phyloP scores from a whole-genome alignment of 2,329 filamentous ascomycete species.

The Ascochyta pisi region DNA sequence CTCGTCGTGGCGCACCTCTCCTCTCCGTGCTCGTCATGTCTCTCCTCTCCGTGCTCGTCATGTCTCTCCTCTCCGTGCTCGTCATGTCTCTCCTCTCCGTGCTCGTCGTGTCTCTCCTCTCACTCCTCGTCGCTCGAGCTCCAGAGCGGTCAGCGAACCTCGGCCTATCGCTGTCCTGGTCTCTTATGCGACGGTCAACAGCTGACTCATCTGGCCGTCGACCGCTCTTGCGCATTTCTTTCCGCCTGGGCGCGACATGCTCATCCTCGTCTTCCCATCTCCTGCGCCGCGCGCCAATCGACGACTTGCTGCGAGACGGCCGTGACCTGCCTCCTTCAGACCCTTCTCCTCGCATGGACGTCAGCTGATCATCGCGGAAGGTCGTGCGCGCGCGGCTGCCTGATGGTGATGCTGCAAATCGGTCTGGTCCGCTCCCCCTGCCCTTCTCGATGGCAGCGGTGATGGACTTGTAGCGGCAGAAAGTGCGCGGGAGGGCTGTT shows the following conservation, averaged over 20 bases:
- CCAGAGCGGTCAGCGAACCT: neutral
- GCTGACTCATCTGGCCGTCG: slow-evolving; percentile 6
- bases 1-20: slow-evolving; percentile 3
- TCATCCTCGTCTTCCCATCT: slow-evolving; percentile 19
- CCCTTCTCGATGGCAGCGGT: slow-evolving; percentile 43
- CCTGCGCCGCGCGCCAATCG: slow-evolving; percentile 10
- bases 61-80: neutral
- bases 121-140: neutral
- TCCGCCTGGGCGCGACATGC: slow-evolving; percentile 9
- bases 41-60: neutral
- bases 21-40: neutral
- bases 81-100: neutral
- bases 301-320: slow-evolving; percentile 17
- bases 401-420: slow-evolving; percentile 18
- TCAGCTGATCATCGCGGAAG: slow-evolving; percentile 1
- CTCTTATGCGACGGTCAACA: slow-evolving; percentile 10
- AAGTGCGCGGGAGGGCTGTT: slow-evolving; percentile 22
- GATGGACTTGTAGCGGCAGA: slow-evolving; percentile 41
- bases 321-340: slow-evolving; percentile 1
- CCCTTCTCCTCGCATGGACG: slow-evolving; percentile 6
- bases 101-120: neutral
- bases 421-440: slow-evolving; percentile 21
- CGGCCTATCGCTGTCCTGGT: slow-evolving; percentile 4
- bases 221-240: slow-evolving; percentile 14
- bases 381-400: slow-evolving; percentile 16